Evolutionary conservation across 2,329 filamentous ascomycete genomes (phyloP), one percentile per base, ranked within the genome.

Genomic region (Coleophoma eucalyptorum): DNA sequence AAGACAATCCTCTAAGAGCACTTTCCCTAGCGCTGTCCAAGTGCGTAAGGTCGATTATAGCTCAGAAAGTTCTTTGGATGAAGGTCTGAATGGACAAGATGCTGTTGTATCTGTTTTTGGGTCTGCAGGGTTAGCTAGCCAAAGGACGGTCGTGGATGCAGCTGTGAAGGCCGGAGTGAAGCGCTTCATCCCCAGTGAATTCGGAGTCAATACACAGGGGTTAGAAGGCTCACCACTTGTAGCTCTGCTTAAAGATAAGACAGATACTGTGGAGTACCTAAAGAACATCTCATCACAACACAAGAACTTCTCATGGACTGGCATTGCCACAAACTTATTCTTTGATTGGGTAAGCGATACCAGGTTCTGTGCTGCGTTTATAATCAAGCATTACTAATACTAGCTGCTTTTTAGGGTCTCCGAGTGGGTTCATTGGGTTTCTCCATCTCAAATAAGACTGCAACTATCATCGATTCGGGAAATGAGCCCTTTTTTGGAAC

Each of bases 101-200:
- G 59, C 56, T 11, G 49, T 61, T 15, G 52, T 61, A 18, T 58
- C 51, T 26, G 51, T 52, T 13, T 40, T 61, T 13, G 50, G 49
- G 11, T 40, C 43, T 3, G 44, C 18, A 3, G 51, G 41, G 10
- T 35, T 53, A 6, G 20, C 43, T 5, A 12, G 21, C 2, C 57
- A 61, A 20, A 44, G 38, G 32, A 48, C 41, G 15, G 64, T 84
- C 50, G 74, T 84, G 46, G 76, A 85, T 46, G 83, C 81, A 1
- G 74, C 80, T n/a, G 71, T 78, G 37, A 72, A 73, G 26, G 80
- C 80, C 1, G 77, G 79, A n/a, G 79, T 86, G 7, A 74, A 79
- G 59, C 72, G 79, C 15, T 83, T 84, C 67, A 70, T 85, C 32
- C 80, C 81, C 1, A 76, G 75, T n/a, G 81, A 86, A 50, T 85